Evolutionary conservation across 2,329 filamentous ascomycete species (phyloP), one percentile per base, ranked within the genome.

Genomic region (Cladosporium velox): DNA sequence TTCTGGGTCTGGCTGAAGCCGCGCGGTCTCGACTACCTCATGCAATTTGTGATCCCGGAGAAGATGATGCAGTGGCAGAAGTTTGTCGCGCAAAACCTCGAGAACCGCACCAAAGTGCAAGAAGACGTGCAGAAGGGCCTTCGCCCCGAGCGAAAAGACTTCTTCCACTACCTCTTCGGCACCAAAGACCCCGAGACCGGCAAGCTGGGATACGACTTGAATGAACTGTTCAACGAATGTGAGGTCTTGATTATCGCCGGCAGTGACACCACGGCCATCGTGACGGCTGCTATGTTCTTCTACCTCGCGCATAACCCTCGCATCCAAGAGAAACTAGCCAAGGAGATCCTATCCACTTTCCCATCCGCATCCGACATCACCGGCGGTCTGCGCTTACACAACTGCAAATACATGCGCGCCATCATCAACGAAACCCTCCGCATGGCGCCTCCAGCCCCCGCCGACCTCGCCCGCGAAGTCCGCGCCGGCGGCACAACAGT

Each of bases 361-460:
- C 70, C 68, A 0, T 72, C 74, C 8, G 64, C 67, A 5, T 68
- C 68, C 2, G 69, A 74, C 0, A 78, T 78, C 30, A 60, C 63
- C 1, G 34, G 61, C n/a, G 75, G 75, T 3, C 41, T 70, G 3
- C 62, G 70, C 4, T 68, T 82, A 1, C 71, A 74, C n/a, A 65
- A 55, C 18, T 79, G 76, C 66, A 66, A 62, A 1, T 83, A 82
- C 67, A 71, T 84, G 2, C 72, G 74, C 2, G 82, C 81, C 11
- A 78, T 78, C 52, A 76, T 84, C 49, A 77, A 83, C 28, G 82
- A 85, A 70, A 72, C 78, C 0, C 72, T 83, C 34, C 77, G 82
- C 14, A 72, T 82, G 49, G 77, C 78, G 10, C 80, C 82, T 2
- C 78, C 80, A 0, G 77, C 79, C 1, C 72, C 75, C 62, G 67